These are phyloP conservation scores for Boechera divaricarpa DNA, from an alignment of 345 rosid genomes.

Conservation along the genomic window DNA sequence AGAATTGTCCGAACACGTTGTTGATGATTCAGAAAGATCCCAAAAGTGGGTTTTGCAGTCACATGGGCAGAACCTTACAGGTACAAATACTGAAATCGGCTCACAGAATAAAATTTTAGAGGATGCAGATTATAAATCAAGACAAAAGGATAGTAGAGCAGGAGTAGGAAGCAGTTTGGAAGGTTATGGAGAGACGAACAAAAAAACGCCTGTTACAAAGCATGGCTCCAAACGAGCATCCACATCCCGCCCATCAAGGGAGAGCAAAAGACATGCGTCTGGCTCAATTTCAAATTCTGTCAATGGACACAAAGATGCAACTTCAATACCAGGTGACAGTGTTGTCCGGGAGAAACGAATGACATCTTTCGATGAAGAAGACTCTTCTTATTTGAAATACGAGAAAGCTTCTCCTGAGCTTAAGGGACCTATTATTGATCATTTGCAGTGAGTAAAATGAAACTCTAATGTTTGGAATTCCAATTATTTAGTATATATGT, in stretches of 20 bases:
- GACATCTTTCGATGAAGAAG: slow-evolving; percentile 68
- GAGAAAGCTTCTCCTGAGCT: slow-evolving; percentile 82
- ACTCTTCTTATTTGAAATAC: slow-evolving; percentile 68
- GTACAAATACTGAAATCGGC: slow-evolving; percentile 53
- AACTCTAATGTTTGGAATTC: slow-evolving; percentile 21
- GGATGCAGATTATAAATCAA: slow-evolving; percentile 58
- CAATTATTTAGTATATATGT: slow-evolving; percentile 4
- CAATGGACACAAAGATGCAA: slow-evolving; percentile 58
- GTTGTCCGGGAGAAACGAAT: slow-evolving; percentile 57
- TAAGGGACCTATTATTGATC: slow-evolving; percentile 77
- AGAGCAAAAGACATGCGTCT: slow-evolving; percentile 55
- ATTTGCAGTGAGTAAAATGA: slow-evolving; percentile 69
- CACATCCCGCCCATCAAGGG: slow-evolving; percentile 54
- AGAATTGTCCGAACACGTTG: slow-evolving; percentile 57
- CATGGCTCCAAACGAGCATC: slow-evolving; percentile 63
- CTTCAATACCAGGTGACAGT: slow-evolving; percentile 49
- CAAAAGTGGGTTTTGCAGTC: slow-evolving; percentile 53
- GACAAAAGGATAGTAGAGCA: slow-evolving; percentile 55
- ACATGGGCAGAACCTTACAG: slow-evolving; percentile 54
- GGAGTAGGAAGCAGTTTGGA: slow-evolving; percentile 58
- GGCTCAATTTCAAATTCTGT: slow-evolving; percentile 41
- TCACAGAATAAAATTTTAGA: slow-evolving; percentile 51
- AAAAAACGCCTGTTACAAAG: slow-evolving; percentile 50
- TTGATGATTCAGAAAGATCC: slow-evolving; percentile 58
- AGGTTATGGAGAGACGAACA: slow-evolving; percentile 72